Evolutionary conservation across 1,284 basidiomycete genomes (phyloP).

Genomic region (Sanghuangporus weigelae): DNA sequence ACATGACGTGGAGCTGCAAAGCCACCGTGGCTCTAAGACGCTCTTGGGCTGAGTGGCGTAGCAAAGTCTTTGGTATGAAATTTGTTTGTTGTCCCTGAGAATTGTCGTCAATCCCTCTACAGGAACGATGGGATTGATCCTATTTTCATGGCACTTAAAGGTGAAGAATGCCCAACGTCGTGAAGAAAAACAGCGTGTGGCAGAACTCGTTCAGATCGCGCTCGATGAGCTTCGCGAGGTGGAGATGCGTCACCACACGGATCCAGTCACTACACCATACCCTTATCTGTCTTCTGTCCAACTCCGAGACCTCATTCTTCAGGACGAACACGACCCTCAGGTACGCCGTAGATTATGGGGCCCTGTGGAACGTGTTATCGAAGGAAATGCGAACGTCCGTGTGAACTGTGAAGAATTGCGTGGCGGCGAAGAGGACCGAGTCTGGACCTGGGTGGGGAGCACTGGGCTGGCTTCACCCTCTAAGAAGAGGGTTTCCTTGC

Average conservation of each 20-base stretch:
- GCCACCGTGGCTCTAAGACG: slow-evolving; percentile 65
- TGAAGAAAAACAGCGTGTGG: slow-evolving; percentile 67
- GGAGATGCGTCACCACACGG: slow-evolving; percentile 80
- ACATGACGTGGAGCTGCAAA: slow-evolving; percentile 68
- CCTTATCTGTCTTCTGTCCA: slow-evolving; percentile 87
- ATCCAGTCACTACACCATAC: slow-evolving; percentile 73
- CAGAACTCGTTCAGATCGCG: slow-evolving; percentile 74
- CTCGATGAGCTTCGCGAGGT: slow-evolving; percentile 82
- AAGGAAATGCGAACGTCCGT: slow-evolving; percentile 92
- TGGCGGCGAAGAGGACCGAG: slow-evolving; percentile 83
- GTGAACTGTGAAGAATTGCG: slow-evolving; percentile 83
- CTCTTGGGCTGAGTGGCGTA: slow-evolving; percentile 66
- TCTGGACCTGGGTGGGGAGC: slow-evolving; percentile 78
- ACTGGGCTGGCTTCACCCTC: slow-evolving; percentile 27
- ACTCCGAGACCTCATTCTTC: slow-evolving; percentile 85
- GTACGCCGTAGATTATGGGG: slow-evolving; percentile 77
- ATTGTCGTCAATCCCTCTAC: slow-evolving; percentile 22
- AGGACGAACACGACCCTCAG: slow-evolving; percentile 72
- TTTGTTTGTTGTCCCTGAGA: slow-evolving; percentile 21
- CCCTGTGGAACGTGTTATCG: slow-evolving; percentile 82
- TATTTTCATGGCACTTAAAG: slow-evolving; percentile 35
- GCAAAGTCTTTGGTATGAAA: slow-evolving; percentile 58
- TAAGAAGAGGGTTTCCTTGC: slow-evolving; percentile 14
- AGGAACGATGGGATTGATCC: slow-evolving; percentile 28
- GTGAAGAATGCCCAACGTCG: slow-evolving; percentile 45